Evolutionary conservation across 768 basidiomycete species (phyloP).

Genomic region (Antrodiella citrinella): DNA sequence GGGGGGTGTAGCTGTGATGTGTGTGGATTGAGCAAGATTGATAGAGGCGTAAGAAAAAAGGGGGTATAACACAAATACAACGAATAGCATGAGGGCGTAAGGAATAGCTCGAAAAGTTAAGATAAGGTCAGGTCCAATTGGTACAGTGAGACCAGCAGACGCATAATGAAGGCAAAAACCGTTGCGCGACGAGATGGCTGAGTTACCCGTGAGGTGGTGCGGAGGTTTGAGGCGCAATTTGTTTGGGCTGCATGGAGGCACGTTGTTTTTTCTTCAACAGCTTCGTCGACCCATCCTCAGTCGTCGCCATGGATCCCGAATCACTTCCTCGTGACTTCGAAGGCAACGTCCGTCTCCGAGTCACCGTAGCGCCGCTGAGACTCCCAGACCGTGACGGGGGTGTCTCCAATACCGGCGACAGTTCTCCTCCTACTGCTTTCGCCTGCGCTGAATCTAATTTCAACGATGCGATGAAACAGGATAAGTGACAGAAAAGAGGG

Average conservation of each 20-base stretch:
- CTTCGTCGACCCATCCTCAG: slow-evolving; percentile 30
- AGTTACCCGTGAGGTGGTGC: neutral
- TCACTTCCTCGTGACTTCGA: slow-evolving; percentile 18
- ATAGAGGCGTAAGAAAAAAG: neutral
- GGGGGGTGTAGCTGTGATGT: too few relatives aligned
- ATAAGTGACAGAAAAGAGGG: neutral
- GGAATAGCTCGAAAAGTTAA: neutral
- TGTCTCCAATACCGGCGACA: slow-evolving; percentile 43
- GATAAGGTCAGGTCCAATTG: neutral
- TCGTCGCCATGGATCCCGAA: slow-evolving; percentile 17
- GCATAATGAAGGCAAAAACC: neutral
- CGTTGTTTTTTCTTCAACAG: slow-evolving; percentile 48
- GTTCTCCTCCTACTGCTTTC: slow-evolving; percentile 19
- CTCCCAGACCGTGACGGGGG: slow-evolving; percentile 25
- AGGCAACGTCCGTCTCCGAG: slow-evolving; percentile 62
- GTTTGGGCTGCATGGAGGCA: slow-evolving; percentile 30
- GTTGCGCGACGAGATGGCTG: neutral
- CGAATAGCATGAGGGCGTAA: neutral
- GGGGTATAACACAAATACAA: neutral
- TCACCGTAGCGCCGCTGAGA: slow-evolving; percentile 32
- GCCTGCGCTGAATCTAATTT: slow-evolving; percentile 16
- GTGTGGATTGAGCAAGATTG: too few relatives aligned
- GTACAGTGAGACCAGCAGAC: neutral
- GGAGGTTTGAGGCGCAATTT: slow-evolving; percentile 1
- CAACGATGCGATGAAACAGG: too few relatives aligned